Evolutionary conservation across 352 stramenopile species (phyloP).

Genomic region (Ophiocytium majus): DNA sequence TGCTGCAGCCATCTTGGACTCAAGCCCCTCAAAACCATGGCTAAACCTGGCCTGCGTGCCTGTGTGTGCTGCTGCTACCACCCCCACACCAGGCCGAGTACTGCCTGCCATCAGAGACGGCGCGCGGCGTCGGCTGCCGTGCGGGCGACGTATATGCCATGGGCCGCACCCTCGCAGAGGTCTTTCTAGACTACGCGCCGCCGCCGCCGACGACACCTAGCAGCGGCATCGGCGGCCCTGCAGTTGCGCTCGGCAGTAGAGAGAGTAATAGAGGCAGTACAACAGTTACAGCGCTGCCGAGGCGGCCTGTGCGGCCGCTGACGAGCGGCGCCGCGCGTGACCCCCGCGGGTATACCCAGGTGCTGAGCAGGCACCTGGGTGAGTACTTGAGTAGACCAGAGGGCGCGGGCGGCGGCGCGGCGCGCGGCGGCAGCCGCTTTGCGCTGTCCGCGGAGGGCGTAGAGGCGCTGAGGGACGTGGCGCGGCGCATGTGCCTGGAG

Average conservation of each 20-base stretch:
- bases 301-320: too few relatives aligned
- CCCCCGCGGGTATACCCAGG: neutral
- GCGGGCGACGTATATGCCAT: neutral
- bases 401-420: neutral
- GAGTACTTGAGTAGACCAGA: neutral
- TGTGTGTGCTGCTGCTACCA: too few relatives aligned
- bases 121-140: neutral
- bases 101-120: neutral
- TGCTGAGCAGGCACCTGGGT: neutral
- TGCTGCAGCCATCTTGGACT: neutral
- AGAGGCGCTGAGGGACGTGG: neutral
- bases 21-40: too few relatives aligned
- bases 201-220: neutral
- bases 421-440: neutral
- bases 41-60: too few relatives aligned
- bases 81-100: neutral
- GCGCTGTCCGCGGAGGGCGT: neutral
- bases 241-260: too few relatives aligned
- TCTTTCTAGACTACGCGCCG: neutral
- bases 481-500: neutral
- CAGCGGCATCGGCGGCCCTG: neutral
- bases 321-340: too few relatives aligned
- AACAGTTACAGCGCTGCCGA: too few relatives aligned
- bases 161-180: neutral
- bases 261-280: too few relatives aligned